Evolutionary conservation across 2,329 filamentous ascomycete species (phyloP).

Genomic region (Curvularia lunata): DNA sequence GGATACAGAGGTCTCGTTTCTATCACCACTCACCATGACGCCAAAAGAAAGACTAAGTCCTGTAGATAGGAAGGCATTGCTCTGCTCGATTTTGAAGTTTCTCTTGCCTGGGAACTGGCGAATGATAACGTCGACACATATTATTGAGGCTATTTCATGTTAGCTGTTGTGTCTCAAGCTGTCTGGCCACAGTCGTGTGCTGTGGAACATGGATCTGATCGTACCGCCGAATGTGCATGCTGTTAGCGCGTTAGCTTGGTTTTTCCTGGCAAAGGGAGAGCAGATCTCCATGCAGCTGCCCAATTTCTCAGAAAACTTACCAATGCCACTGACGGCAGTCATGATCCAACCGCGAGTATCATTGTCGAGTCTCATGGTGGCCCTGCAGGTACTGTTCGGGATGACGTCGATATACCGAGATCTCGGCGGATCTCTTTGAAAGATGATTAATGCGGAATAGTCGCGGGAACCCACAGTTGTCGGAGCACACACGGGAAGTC

Average conservation of each 20-base stretch:
- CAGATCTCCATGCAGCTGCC: neutral
- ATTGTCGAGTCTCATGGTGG: constrained; percentile 47
- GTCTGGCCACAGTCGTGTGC: neutral
- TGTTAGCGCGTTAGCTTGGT: constrained; percentile 28
- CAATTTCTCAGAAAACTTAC: constrained; percentile 49
- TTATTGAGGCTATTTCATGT: constrained; percentile 70
- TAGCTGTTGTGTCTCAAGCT: constrained; percentile 15
- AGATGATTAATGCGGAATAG: constrained; percentile 2
- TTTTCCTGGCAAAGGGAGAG: neutral
- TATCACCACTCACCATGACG: constrained; percentile 75
- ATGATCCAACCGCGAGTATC: constrained; percentile 95
- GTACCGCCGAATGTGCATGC: constrained; percentile 50
- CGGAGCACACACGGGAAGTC: constrained; percentile 1
- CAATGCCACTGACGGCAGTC: constrained; percentile 79
- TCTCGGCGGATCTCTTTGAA: neutral
- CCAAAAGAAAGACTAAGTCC: constrained; percentile 93
- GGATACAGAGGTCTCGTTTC: no score
- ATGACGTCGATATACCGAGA: constrained; percentile 30
- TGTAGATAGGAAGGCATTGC: constrained; percentile 82
- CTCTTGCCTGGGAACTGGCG: constrained; percentile 74
- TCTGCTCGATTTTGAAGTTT: constrained; percentile 87
- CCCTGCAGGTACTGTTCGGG: constrained; percentile 19
- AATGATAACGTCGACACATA: constrained; percentile 83
- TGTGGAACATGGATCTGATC: neutral
- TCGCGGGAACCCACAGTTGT: neutral